Percentiles rank a stretch among this genome's conserved stretches.
These are phyloP conservation scores for Infundibulicybe gibba DNA, from an alignment of 768 basidiomycete species.

Conservation along the genomic window DNA sequence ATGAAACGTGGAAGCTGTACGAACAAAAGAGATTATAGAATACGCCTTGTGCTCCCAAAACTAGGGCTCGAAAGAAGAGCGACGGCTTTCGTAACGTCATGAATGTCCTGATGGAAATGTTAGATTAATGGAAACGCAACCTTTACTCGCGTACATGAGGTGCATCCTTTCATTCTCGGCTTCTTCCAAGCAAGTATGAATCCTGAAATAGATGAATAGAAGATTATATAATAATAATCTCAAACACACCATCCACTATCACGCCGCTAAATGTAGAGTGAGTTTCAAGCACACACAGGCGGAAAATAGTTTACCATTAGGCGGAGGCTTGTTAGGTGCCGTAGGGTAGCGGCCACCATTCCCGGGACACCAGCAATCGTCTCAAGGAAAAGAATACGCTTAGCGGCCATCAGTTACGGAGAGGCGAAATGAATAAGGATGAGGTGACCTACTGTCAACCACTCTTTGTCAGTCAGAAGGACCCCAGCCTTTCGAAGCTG, in stretches of 20 bases:
- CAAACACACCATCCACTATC: constrained; percentile 46
- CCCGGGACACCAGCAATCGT: constrained; percentile 93
- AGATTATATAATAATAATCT: constrained; percentile 13
- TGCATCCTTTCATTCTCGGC: constrained; percentile 99
- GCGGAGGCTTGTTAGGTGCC: constrained; percentile 86
- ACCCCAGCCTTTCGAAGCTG: constrained; percentile 76
- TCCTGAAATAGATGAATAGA: constrained; percentile 70
- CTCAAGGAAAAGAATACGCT: constrained; percentile 69
- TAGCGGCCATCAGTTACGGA: constrained; percentile 1
- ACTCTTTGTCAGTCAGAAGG: constrained; percentile 68
- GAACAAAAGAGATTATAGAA: constrained; percentile 87
- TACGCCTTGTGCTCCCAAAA: constrained; percentile 91
- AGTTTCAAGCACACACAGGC: constrained; percentile 1
- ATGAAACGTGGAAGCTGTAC: constrained; percentile 17
- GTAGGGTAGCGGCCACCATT: constrained; percentile 86
- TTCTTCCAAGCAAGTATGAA: constrained; percentile 89
- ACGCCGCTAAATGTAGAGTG: constrained; percentile 30
- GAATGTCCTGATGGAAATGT: constrained; percentile 66
- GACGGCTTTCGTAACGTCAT: constrained; percentile 87
- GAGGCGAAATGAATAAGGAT: background rate
- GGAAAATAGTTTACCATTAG: constrained; percentile 58
- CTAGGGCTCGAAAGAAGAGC: constrained; percentile 72
- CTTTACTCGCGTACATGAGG: constrained; percentile 55
- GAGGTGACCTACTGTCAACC: constrained; percentile 58
- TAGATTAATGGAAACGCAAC: background rate